Percentiles rank a stretch among this genome's conserved stretches.
These are phyloP conservation scores for Babesia gibsoni DNA, from an alignment of 169 alveolate genomes.

Conservation along the genomic window DNA sequence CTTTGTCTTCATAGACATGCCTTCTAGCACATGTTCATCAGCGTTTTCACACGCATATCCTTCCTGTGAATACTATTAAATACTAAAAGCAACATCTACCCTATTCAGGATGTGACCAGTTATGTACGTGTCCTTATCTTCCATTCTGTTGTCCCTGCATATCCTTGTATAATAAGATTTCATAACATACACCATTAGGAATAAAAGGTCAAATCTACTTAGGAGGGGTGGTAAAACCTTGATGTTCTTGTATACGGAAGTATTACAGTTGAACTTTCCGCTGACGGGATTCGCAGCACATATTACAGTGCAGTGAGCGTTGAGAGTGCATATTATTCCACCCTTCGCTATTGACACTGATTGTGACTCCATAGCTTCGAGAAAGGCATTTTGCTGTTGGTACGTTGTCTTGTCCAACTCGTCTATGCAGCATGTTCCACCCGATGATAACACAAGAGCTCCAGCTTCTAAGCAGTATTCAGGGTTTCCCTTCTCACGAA, in stretches of 20 bases:
- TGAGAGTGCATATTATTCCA: conserved; percentile 75
- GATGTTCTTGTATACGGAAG: conserved; percentile 60
- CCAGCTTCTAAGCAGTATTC: conserved; percentile 91
- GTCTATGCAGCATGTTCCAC: conserved; percentile 92
- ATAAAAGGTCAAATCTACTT: conserved; percentile 77
- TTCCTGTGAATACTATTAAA: neutral
- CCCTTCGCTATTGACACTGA: conserved; percentile 76
- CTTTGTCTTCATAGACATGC: neutral
- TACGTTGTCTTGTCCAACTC: conserved; percentile 80
- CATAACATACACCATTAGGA: conserved; percentile 44
- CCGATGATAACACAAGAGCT: conserved; percentile 88
- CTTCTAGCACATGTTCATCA: neutral
- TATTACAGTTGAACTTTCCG: conserved; percentile 60
- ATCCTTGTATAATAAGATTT: neutral
- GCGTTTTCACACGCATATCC: neutral
- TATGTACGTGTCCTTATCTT: neutral
- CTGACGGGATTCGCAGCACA: conserved; percentile 72
- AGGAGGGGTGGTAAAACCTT: conserved; percentile 75
- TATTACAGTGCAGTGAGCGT: conserved; percentile 66
- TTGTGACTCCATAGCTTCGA: conserved; percentile 93
- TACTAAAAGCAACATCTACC: neutral
- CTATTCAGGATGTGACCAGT: neutral
- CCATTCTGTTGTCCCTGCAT: neutral
- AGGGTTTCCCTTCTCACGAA: conserved; percentile 76
- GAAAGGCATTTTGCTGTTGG: conserved; percentile 81